Conservation (phyloP, 371 early-diverging fungal species). For the Cokeromyces recurvatus region DNA sequence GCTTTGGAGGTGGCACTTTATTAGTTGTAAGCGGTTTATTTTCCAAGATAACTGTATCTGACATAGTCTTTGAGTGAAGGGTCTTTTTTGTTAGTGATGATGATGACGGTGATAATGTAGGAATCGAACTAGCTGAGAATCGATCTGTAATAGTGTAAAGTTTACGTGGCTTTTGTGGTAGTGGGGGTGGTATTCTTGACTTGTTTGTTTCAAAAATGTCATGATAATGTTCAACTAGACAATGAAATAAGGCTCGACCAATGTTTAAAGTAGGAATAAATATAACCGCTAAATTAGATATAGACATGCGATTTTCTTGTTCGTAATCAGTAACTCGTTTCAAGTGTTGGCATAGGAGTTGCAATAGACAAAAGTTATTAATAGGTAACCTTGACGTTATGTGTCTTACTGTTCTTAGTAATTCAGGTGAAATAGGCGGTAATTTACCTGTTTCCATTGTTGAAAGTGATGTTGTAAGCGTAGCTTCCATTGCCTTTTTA, state of each 20-base stretch:
- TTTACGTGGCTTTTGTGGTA: constrained; percentile 34
- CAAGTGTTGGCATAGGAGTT: constrained; percentile 57
- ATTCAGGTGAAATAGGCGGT: constrained; percentile 17
- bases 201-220: constrained; percentile 12
- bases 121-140: not conserved
- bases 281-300: constrained; percentile 74
- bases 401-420: constrained; percentile 15
- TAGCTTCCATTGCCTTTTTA: constrained; percentile 9
- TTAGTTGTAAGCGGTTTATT: not conserved
- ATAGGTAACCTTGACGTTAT: constrained; percentile 53
- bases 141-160: not conserved
- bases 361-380: constrained; percentile 52
- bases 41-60: constrained; percentile 21
- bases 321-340: constrained; percentile 59
- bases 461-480: constrained; percentile 2
- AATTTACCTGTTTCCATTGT: constrained; percentile 5
- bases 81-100: constrained; percentile 3
- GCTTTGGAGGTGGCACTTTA: constrained; percentile 30
- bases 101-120: constrained; percentile 5
- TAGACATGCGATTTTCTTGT: constrained; percentile 70
- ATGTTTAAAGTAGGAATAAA: constrained; percentile 79
- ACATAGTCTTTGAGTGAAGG: constrained; percentile 20
- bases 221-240: constrained; percentile 36
- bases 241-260: constrained; percentile 63
- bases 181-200: constrained; percentile 24